Base-by-base conservation (phyloP, 1,284 basidiomycete species). In the Boletus putidus region DNA sequence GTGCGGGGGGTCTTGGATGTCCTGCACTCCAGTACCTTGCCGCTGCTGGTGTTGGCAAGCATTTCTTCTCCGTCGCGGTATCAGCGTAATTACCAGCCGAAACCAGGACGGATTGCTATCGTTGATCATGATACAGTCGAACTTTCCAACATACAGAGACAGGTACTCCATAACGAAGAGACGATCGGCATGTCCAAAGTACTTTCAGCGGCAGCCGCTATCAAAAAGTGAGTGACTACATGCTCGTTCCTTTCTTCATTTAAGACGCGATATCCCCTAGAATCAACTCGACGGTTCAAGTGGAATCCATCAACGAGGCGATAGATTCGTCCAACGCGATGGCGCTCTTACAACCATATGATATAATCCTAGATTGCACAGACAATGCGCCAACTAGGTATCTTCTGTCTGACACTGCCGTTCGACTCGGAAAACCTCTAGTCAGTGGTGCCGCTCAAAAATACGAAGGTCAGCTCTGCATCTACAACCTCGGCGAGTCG, bases 1-100 rank as follows among this genome's bases (percentile, higher is more conserved):
- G 97, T 21, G 96, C 96, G 4, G 97, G 97, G 0, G 97, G 96
- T 6, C 82, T 99, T 10, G 97, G 97, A 16, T 99, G 97, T 73
- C 96, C 97, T 42, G 92, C 92, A 15, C 78, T 99, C 42, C 94
- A 97, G 69, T 98, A 99, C 73, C 84, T 99, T 12, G 93, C 87
- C 10, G 90, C 94, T 10, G 91, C 93, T 16, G 97, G 97, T 35
- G 83, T 99, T 54, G 97, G 96, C 91, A 66, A 64, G 84, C 48
- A 60, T 48, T 59, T 46, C 43, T 20, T 51, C 31, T 31, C 47
- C 48, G 39, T 48, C 48, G 50, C n/a, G 40, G 29, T 47, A 39
- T 37, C 45, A 35, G 53, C 57, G 49, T 56, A 54, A 56, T 55
- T 23, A 61, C 53, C 42, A 23, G 39, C 46, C 35, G 5, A 48